These are phyloP conservation scores for Solanum acaule DNA, from an alignment of 257 asterid species.

Conservation along the genomic window DNA sequence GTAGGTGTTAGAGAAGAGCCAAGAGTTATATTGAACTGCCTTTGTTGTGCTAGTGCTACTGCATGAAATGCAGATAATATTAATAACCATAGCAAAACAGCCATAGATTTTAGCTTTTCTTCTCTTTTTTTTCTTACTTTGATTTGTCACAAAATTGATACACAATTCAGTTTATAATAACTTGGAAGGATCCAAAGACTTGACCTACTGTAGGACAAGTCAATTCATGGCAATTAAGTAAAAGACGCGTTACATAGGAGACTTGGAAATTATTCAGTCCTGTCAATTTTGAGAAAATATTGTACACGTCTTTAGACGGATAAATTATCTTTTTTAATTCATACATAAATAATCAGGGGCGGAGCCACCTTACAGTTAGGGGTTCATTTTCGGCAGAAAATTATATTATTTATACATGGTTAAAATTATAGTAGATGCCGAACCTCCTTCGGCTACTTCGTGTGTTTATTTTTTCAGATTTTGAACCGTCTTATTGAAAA, in stretches of 20 bases:
- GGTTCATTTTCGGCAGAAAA: no score
- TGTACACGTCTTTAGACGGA: background rate
- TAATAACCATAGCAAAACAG: background rate
- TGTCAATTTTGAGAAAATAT: background rate
- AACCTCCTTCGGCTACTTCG: accelerated
- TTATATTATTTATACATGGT: no score
- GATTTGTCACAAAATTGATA: background rate
- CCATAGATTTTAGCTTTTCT: background rate
- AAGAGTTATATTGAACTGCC: slow-evolving; percentile 13
- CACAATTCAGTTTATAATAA: background rate
- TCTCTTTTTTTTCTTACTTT: background rate
- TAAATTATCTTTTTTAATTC: no score
- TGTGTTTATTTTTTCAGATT: no score
- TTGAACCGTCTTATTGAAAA: no score
- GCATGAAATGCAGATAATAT: slow-evolving; percentile 1
- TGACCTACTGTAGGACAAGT: background rate
- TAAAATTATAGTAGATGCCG: no score
- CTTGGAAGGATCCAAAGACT: background rate
- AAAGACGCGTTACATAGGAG: background rate
- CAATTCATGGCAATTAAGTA: background rate
- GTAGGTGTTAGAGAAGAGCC: slow-evolving; percentile 38
- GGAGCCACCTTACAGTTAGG: no score
- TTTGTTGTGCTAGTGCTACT: slow-evolving; percentile 18
- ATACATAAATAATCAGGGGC: no score
- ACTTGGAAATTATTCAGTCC: background rate